These are phyloP conservation scores for Calocybe gambosa DNA, from an alignment of 1,284 basidiomycete species.

Conservation along the genomic window DNA sequence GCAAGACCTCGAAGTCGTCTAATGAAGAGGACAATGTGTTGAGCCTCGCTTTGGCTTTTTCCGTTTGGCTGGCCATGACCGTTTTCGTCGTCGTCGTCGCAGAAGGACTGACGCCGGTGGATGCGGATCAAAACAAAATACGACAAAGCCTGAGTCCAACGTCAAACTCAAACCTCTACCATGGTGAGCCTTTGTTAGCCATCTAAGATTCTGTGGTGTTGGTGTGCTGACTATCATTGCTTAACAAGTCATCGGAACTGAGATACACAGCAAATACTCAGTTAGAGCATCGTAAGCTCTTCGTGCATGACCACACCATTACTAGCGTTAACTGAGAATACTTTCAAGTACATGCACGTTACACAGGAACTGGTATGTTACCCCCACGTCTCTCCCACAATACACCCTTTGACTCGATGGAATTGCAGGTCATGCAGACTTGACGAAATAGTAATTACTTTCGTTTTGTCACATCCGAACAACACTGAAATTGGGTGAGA, in stretches of 20 bases:
- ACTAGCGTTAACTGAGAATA: conserved; percentile 10
- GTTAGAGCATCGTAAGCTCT: conserved; percentile 76
- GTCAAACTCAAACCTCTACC: conserved; percentile 19
- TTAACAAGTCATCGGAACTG: conserved; percentile 72
- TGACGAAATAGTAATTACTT: conserved; percentile 78
- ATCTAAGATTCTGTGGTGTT: conserved; percentile 2
- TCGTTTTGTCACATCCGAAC: conserved; percentile 1
- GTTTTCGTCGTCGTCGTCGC: conserved; percentile 7
- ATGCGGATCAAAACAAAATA: conserved; percentile 3
- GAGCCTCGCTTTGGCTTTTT: conserved; percentile 50
- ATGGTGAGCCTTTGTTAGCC: conserved; percentile 41
- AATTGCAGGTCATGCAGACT: conserved; percentile 80
- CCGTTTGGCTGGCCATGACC: conserved; percentile 49
- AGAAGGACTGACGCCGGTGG: conserved; percentile 7
- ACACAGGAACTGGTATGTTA: conserved; percentile 83
- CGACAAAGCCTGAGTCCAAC: conserved; percentile 17
- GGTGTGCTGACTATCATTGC: conserved; percentile 8
- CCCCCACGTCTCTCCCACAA: conserved; percentile 9
- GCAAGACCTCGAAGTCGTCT: conserved; percentile 56
- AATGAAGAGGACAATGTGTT: conserved; percentile 48
- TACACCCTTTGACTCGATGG: neutral
- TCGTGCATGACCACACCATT: conserved; percentile 8
- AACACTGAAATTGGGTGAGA: conserved; percentile 12
- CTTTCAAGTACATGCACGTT: conserved; percentile 82
- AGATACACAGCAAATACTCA: conserved; percentile 94